Base-by-base conservation (phyloP, 1,139 yeast genomes). In the Yamadazyma mexicana region DNA sequence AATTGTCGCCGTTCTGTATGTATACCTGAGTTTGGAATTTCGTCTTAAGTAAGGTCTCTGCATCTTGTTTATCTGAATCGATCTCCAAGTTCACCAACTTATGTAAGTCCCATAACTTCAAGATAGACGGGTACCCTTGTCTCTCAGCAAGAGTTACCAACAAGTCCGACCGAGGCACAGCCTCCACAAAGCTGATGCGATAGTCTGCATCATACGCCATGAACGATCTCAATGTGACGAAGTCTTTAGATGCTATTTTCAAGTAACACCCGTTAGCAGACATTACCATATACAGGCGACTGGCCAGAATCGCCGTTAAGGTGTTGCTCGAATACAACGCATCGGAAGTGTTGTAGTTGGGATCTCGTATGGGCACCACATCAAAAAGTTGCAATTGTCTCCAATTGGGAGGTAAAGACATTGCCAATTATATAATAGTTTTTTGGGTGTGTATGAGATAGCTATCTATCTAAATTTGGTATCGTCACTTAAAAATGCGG, bases 371-470 rank as follows among this genome's bases (percentile, higher is more conserved):
- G 5, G 97, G 97, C 1, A 82, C 74, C 35, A 79, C 74, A 42
- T 89, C 96, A 60, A 87, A 89, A 61, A 92, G 83, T 50, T 87
- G 91, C 62, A 92, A 87, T 53, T 87, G 96, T 45, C 94, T 74
- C 96, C 96, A 89, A 22, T 81, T 66, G 12, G 73, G 45, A 9
- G 61, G 55, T 20, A 58, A 35, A 1, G 62, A 50, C 58, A 56
- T 54, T n/a, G n/a, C n/a, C n/a, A n/a, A n/a, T n/a, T n/a, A n/a
- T n/a, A n/a, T n/a, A n/a, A n/a, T n/a, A n/a, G n/a, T n/a, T n/a
- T n/a, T n/a, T n/a, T n/a, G n/a, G n/a, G n/a, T n/a, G n/a, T n/a
- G n/a, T n/a, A n/a, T n/a, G n/a, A n/a, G n/a, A n/a, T n/a, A n/a
- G n/a, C n/a, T 14, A 12, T 5, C 5, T 7, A 10, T 26, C 5